These are phyloP conservation scores for Hypomontagnella monticulosa DNA, from an alignment of 495 filamentous ascomycete genomes.

Conservation along the genomic window DNA sequence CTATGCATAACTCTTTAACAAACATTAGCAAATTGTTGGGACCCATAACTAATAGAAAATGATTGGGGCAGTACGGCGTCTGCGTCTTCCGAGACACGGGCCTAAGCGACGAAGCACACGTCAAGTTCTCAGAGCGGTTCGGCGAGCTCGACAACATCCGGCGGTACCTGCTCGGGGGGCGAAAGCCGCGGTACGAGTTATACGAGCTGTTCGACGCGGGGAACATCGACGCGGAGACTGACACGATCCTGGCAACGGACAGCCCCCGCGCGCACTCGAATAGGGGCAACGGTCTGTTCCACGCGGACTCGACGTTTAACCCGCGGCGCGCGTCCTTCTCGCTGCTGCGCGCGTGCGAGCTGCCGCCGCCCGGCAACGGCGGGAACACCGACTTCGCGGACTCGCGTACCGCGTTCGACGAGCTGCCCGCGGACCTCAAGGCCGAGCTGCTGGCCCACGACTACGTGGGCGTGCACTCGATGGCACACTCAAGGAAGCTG, in stretches of 20 bases:
- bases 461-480: conserved; percentile 64
- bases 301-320: conserved; percentile 69
- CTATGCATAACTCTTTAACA: not conserved
- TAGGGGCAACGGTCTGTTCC: conserved; percentile 67
- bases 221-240: conserved; percentile 59
- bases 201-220: conserved; percentile 67
- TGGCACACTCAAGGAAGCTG: conserved; percentile 63
- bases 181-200: conserved; percentile 58
- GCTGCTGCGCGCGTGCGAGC: conserved; percentile 59
- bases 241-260: conserved; percentile 52
- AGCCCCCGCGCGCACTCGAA: conserved; percentile 53
- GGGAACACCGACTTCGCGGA: conserved; percentile 70
- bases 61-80: conserved; percentile 61
- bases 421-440: conserved; percentile 54
- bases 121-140: conserved; percentile 62
- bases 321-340: conserved; percentile 66
- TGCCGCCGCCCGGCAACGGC: conserved; percentile 61
- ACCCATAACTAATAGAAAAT: not conserved
- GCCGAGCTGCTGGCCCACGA: conserved; percentile 52
- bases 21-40: not conserved
- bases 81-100: conserved; percentile 63
- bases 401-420: conserved; percentile 63
- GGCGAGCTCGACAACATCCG: conserved; percentile 69
- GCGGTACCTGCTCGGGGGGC: conserved; percentile 59
- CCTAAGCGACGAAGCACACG: conserved; percentile 62